Evolutionary conservation across 2,329 filamentous ascomycete species (phyloP).

Genomic region (Ceratocystis alfenasii): DNA sequence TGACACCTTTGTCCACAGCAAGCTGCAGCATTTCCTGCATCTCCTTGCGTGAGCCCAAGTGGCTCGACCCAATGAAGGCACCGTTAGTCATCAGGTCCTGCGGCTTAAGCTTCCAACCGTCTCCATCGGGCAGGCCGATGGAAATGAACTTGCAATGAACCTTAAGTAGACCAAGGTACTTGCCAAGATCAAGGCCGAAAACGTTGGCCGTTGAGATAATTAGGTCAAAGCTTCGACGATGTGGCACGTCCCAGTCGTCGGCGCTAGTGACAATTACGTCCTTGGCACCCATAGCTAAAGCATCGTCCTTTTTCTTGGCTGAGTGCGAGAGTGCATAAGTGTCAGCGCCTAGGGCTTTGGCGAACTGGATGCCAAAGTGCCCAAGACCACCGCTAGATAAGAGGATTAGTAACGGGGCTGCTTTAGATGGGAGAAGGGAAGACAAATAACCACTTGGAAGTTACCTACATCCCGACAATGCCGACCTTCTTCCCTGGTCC

Average conservation of each 20-base stretch:
- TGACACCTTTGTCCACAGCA: constrained; percentile 55
- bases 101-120: constrained; percentile 57
- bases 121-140: constrained; percentile 67
- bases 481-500: constrained; percentile 65
- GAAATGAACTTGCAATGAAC: constrained; percentile 71
- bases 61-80: constrained; percentile 57
- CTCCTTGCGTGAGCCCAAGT: constrained; percentile 59
- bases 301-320: constrained; percentile 44
- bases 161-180: constrained; percentile 69
- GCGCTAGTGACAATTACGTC: constrained; percentile 46
- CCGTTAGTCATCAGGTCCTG: constrained; percentile 68
- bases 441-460: neutral
- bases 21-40: constrained; percentile 60
- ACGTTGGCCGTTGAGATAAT: constrained; percentile 60
- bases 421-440: neutral
- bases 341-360: constrained; percentile 48
- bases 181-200: constrained; percentile 52
- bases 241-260: constrained; percentile 39
- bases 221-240: constrained; percentile 52
- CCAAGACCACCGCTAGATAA: constrained; percentile 47
- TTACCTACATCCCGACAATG: constrained; percentile 46
- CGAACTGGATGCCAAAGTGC: constrained; percentile 55
- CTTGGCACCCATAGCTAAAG: constrained; percentile 42
- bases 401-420: neutral
- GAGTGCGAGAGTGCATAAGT: constrained; percentile 46